Evolutionary conservation across 208 protist genomes (phyloP), one percentile per base, ranked within the genome.

Genomic region (Hexamita inflata): DNA sequence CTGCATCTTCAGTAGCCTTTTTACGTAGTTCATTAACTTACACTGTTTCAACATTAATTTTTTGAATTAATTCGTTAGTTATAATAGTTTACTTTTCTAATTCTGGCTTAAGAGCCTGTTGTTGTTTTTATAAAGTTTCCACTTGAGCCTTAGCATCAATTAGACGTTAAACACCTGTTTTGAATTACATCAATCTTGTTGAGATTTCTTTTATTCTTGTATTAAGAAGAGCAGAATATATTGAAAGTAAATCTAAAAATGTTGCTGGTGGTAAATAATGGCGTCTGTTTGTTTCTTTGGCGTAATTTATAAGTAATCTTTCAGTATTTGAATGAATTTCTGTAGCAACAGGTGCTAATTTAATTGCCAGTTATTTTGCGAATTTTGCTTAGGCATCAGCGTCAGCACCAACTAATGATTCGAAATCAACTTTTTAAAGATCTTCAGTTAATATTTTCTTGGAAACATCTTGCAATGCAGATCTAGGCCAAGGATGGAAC

Each of bases 211-310:
- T 38, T 28, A 73, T 77, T 15, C 70, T 4, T 62, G 76, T 29
- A 15, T 65, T 2, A 57, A 73, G 62, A n/a, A 62, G 62, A 9
- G 2, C 15, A 42, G 87, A 82, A 81, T 97, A 98, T 82, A 92
- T 96, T 58, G 84, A 86, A 59, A 98, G 87, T 78, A 93, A 97
- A 78, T 96, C 94, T 68, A 98, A 86, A 83, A 94, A 98, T 84
- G 97, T 97, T 86, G 96, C 96, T 30, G 94, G 94, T 34, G 94
- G 96, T n/a, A 97, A 92, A 80, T 96, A 96, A 81, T 96, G 95
- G 82, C 91, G 82, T 30, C 94, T 88, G 81, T 94, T 90, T 62
- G 95, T 82, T 79, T 94, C 85, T 53, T 13, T 76, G 74, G 92
- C 80, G 82, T 94, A 98, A 73, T 86, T 79, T 41, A 66, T 79